Percentiles rank a stretch among this genome's conserved stretches.
These are phyloP conservation scores for Hygrocybe coccinea DNA, from an alignment of 768 basidiomycete genomes.

Conservation along the genomic window DNA sequence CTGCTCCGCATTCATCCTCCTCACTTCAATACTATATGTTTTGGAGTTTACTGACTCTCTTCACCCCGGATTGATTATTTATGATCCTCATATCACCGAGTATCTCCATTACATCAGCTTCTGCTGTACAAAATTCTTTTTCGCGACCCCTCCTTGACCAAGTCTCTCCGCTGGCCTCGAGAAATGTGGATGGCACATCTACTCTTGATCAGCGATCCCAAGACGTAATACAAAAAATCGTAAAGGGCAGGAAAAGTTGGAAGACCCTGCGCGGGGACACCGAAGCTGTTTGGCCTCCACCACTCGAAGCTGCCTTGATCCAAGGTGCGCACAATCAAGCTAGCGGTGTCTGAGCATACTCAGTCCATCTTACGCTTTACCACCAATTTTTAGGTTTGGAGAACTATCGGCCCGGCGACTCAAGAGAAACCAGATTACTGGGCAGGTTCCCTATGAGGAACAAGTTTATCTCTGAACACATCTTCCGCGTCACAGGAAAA, in stretches of 20 bases:
- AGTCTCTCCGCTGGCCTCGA: conserved; percentile 6
- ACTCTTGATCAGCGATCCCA: conserved; percentile 38
- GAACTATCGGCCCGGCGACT: conserved; percentile 67
- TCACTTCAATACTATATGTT: too few relatives aligned
- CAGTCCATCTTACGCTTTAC: conserved; percentile 4
- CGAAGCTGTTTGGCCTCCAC: conserved; percentile 76
- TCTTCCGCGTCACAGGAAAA: conserved; percentile 63
- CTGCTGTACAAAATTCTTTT: too few relatives aligned
- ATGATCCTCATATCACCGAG: too few relatives aligned
- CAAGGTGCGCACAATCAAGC: conserved; percentile 47
- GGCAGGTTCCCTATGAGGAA: conserved; percentile 77
- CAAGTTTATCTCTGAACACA: conserved; percentile 75
- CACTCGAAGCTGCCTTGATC: conserved; percentile 71
- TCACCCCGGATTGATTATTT: too few relatives aligned
- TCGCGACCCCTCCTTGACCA: too few relatives aligned
- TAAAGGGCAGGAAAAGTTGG: conserved; percentile 69
- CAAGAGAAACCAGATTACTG: conserved; percentile 64
- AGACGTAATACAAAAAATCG: conserved; percentile 62
- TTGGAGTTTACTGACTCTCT: too few relatives aligned
- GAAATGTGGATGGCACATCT: conserved; percentile 11
- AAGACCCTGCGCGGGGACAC: conserved; percentile 61
- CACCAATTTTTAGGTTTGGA: conserved; percentile 49
- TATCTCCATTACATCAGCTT: too few relatives aligned
- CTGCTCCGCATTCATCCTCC: too few relatives aligned
- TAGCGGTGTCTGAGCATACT: neutral